Evolutionary conservation across 768 basidiomycete genomes (phyloP).

Genomic region (Porpolomopsis calyptriformis): DNA sequence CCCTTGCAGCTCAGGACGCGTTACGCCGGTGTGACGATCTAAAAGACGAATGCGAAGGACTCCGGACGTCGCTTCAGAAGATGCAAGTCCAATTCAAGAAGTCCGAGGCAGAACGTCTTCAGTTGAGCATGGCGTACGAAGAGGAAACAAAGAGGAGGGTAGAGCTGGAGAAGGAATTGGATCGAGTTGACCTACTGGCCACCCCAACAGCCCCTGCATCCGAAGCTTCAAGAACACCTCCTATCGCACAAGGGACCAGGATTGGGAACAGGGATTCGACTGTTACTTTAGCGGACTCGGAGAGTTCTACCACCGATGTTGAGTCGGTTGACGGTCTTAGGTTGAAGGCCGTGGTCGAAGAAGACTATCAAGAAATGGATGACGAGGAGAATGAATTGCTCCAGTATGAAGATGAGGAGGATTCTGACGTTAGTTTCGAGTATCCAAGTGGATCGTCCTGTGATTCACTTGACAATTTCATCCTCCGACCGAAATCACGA

Average conservation of each 20-base stretch:
- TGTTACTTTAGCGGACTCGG: conserved; percentile 53
- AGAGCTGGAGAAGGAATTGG: conserved; percentile 46
- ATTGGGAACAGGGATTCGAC: conserved; percentile 38
- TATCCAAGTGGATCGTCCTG: conserved; percentile 40
- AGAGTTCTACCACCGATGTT: conserved; percentile 58
- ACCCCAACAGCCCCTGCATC: conserved; percentile 37
- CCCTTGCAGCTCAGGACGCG: conserved; percentile 13
- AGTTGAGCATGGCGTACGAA: conserved; percentile 17
- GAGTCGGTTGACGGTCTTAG: conserved; percentile 42
- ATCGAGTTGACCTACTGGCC: conserved; percentile 27
- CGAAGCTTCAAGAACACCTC: conserved; percentile 14
- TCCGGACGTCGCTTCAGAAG: conserved; percentile 12
- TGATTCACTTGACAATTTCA: conserved; percentile 42
- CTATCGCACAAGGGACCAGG: no score
- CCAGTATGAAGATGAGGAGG: conserved; percentile 64
- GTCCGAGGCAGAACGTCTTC: conserved; percentile 10
- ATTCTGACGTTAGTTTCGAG: conserved; percentile 39
- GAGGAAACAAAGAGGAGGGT: conserved; percentile 31
- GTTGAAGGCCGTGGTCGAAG: conserved; percentile 48
- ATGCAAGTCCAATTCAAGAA: conserved; percentile 3
- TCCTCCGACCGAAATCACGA: conserved; percentile 21
- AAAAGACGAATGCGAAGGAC: conserved; percentile 26
- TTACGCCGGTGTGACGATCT: conserved; percentile 3
- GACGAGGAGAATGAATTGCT: conserved; percentile 50
- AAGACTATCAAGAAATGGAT: conserved; percentile 27